Evolutionary conservation across 2,329 filamentous ascomycete genomes (phyloP).

Genomic region (Akanthomyces dipterigenus): DNA sequence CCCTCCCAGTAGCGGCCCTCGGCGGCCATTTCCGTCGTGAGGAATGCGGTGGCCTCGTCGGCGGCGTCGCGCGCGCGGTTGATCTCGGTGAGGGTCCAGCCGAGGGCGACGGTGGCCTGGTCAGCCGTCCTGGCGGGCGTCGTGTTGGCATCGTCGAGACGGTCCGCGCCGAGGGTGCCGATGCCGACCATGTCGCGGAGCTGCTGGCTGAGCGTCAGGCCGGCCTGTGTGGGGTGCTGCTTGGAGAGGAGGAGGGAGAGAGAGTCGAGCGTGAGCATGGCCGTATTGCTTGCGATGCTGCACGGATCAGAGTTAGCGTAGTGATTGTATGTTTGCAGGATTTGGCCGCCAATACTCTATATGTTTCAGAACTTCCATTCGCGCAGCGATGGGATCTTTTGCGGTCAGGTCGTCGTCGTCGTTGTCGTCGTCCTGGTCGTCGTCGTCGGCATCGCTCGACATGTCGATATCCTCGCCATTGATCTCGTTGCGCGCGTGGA

Average conservation of each 20-base stretch:
- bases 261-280: conserved; percentile 70
- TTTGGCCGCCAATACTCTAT: conserved; percentile 42
- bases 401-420: conserved; percentile 38
- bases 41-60: conserved; percentile 60
- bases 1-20: conserved; percentile 89
- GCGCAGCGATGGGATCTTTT: conserved; percentile 41
- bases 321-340: too few relatives aligned
- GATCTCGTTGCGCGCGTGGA: conserved; percentile 41
- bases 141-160: conserved; percentile 54
- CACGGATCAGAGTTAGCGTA: background rate
- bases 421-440: conserved; percentile 35
- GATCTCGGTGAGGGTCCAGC: conserved; percentile 74
- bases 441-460: conserved; percentile 40
- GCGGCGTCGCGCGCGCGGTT: conserved; percentile 68
- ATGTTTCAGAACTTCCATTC: conserved; percentile 51
- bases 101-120: conserved; percentile 51
- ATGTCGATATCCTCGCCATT: conserved; percentile 40
- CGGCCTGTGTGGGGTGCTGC: conserved; percentile 63
- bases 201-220: conserved; percentile 60
- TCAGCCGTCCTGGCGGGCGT: conserved; percentile 49
- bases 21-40: conserved; percentile 69
- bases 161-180: conserved; percentile 65
- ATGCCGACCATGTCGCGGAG: conserved; percentile 66
- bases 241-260: conserved; percentile 80
- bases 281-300: conserved; percentile 43